Evolutionary conservation across 1,284 basidiomycete genomes (phyloP).

Genomic region (Anthracocystis panici-leucophaei): DNA sequence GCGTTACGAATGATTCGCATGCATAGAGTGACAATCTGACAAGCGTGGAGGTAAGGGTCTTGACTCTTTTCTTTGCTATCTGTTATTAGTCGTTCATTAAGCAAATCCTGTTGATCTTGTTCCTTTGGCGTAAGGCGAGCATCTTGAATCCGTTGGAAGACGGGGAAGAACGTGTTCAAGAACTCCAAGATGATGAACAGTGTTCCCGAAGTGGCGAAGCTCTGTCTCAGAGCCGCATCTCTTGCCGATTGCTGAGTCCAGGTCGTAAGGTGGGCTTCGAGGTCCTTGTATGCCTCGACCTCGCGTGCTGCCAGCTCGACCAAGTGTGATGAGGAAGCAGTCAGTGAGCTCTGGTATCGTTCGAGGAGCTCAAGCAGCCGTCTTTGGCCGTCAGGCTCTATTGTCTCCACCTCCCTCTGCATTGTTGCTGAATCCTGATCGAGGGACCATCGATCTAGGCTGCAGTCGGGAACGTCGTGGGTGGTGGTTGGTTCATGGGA

Average conservation of each 20-base stretch:
- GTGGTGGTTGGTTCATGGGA: too few species aligned
- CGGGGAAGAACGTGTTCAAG: background rate
- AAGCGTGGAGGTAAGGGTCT: slow-evolving; percentile 17
- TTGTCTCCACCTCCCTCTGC: background rate
- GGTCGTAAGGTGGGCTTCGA: slow-evolving; percentile 13
- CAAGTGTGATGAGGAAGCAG: background rate
- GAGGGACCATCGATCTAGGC: background rate
- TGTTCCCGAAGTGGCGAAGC: background rate
- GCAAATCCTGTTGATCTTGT: background rate
- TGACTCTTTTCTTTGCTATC: background rate
- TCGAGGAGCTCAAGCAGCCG: slow-evolving; percentile 10
- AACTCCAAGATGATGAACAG: background rate
- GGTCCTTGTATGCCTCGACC: slow-evolving; percentile 10
- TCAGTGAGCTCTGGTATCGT: background rate
- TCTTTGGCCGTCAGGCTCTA: background rate
- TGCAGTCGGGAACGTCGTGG: too few species aligned
- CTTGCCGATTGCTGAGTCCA: slow-evolving; percentile 16
- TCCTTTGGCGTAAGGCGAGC: slow-evolving; percentile 3
- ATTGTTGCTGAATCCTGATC: background rate
- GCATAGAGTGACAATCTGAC: slow-evolving; percentile 14
- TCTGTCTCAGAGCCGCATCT: background rate
- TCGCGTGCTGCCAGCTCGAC: background rate
- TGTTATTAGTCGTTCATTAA: background rate
- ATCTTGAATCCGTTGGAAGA: slow-evolving; percentile 13
- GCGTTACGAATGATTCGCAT: slow-evolving; percentile 28